Percentiles rank a stretch among this genome's conserved stretches.
Conservation (phyloP, 1,284 basidiomycete species). For the Puccinia polysora region DNA sequence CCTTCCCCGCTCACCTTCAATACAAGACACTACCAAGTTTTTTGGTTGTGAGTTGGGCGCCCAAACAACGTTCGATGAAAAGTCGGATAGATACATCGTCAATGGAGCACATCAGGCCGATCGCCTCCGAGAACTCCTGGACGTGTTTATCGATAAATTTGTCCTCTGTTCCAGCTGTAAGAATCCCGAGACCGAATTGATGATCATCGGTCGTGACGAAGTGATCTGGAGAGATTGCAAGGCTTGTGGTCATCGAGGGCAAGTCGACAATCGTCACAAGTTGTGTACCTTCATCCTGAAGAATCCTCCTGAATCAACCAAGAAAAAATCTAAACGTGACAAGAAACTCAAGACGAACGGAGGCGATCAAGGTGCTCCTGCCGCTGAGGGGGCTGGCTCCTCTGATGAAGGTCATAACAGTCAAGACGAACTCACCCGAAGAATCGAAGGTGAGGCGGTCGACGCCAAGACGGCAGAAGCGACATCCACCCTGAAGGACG, state of each 20-base stretch:
- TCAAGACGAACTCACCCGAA: conserved; percentile 55
- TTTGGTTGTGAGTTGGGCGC: conserved; percentile 98
- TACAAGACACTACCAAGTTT: conserved; percentile 91
- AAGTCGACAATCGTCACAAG: conserved; percentile 95
- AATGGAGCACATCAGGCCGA: conserved; percentile 92
- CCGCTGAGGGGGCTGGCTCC: conserved; percentile 46
- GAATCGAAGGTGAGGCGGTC: conserved; percentile 58
- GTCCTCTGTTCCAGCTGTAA: conserved; percentile 97
- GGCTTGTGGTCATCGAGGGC: conserved; percentile 88
- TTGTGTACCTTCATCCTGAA: conserved; percentile 93
- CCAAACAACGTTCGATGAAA: conserved; percentile 92
- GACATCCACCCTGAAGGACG: conserved; percentile 24
- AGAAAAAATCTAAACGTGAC: conserved; percentile 54
- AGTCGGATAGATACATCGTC: conserved; percentile 96
- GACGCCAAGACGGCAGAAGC: conserved; percentile 58
- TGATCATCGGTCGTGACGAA: conserved; percentile 76
- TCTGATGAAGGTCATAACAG: conserved; percentile 51
- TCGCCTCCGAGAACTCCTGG: conserved; percentile 90
- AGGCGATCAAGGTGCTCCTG: conserved; percentile 48
- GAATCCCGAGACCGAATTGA: conserved; percentile 96
- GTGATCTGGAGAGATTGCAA: conserved; percentile 95
- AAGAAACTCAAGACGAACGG: conserved; percentile 58
- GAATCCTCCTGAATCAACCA: conserved; percentile 77
- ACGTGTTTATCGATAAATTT: conserved; percentile 95
- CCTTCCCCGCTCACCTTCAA: not conserved